phyloP scores from a whole-genome alignment of 768 basidiomycete species.

The Psilocybe cyanescens region DNA sequence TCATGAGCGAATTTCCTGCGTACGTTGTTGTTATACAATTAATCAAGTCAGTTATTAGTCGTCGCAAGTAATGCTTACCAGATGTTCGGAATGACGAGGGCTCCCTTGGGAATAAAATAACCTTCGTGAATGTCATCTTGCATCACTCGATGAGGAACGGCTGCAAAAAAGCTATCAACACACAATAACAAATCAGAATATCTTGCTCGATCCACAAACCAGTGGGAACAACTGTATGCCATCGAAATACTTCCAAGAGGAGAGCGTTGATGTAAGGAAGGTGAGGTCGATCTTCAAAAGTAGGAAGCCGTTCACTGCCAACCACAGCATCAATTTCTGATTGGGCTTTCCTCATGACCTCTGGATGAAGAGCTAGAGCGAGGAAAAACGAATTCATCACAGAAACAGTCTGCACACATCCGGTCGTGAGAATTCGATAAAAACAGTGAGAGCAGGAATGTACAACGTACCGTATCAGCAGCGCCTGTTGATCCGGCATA shows the following conservation, averaged over 20 bases:
- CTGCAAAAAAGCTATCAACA: conserved; percentile 29
- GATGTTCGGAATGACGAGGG: conserved; percentile 55
- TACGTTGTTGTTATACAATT: conserved; percentile 6
- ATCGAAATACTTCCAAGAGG: conserved; percentile 58
- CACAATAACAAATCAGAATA: conserved; percentile 6
- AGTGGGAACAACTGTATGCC: conserved; percentile 50
- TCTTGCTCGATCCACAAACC: conserved; percentile 24
- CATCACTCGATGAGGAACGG: conserved; percentile 57
- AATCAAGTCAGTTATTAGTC: not conserved
- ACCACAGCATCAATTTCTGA: conserved; percentile 63
- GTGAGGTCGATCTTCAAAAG: conserved; percentile 56
- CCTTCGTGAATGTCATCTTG: conserved; percentile 67
- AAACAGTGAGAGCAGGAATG: not conserved
- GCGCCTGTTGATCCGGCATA: conserved; percentile 42
- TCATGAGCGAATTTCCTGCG: conserved; percentile 57
- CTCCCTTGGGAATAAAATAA: conserved; percentile 63
- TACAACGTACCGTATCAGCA: conserved; percentile 54
- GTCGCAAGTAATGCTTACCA: conserved; percentile 34
- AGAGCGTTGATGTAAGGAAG: conserved; percentile 68
- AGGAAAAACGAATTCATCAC: conserved; percentile 64
- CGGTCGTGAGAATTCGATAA: not conserved
- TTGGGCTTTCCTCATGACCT: conserved; percentile 61
- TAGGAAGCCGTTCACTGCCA: conserved; percentile 63
- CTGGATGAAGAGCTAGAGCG: conserved; percentile 61
- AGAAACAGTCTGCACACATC: conserved; percentile 55